Conservation (phyloP, 495 filamentous ascomycete species). For the Podospora conica region DNA sequence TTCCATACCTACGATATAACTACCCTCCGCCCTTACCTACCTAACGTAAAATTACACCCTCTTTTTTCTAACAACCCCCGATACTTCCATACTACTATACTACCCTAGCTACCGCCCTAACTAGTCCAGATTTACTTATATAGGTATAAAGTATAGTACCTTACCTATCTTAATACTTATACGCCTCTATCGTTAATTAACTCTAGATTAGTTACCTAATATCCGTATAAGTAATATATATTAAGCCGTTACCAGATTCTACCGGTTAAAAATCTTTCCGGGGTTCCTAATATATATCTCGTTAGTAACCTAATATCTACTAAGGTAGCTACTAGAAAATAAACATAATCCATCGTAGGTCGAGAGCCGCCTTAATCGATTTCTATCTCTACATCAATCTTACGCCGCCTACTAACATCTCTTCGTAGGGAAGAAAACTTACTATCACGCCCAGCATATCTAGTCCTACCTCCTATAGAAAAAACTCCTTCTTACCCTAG, state of each 20-base stretch:
- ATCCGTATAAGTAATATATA: neutral
- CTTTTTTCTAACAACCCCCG: neutral
- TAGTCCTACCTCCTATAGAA: slow-evolving; percentile 72
- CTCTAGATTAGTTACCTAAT: neutral
- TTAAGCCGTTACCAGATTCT: neutral
- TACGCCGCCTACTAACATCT: neutral
- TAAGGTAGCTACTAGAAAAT: neutral
- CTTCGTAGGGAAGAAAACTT: slow-evolving; percentile 1
- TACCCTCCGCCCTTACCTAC: too few relatives aligned
- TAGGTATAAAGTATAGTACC: neutral
- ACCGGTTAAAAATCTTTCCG: slow-evolving; percentile 20
- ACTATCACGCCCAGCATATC: slow-evolving; percentile 78
- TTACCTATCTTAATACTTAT: neutral
- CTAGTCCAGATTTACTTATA: neutral
- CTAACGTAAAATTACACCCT: neutral
- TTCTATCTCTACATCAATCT: slow-evolving; percentile 30
- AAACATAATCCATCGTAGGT: slow-evolving; percentile 68
- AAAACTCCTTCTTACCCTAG: slow-evolving; percentile 75
- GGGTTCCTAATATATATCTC: slow-evolving; percentile 9
- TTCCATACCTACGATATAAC: too few relatives aligned
- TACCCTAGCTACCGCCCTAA: neutral
- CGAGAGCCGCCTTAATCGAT: slow-evolving; percentile 73
- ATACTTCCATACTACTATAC: neutral
- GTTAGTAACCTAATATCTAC: neutral
- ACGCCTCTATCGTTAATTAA: neutral